Conservation (phyloP, 805 yeast species). For the Saccharomycopsis selenospora region DNA sequence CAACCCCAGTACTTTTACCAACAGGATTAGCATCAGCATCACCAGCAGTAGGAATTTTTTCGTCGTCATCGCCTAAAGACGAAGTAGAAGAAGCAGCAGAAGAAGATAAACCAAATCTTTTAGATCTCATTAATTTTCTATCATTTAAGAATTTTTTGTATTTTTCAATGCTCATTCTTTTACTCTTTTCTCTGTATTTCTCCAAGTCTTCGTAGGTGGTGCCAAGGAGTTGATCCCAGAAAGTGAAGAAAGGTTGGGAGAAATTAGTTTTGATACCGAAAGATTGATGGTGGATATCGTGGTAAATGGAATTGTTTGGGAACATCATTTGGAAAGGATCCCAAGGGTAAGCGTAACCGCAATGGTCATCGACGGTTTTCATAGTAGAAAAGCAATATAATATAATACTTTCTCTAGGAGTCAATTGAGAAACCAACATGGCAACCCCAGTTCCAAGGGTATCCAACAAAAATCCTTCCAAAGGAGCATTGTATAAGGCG, state of each 20-base stretch:
- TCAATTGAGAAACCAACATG: conserved; percentile 49
- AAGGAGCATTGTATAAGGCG: conserved; percentile 88
- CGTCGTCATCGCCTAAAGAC: too few species aligned
- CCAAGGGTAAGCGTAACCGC: conserved; percentile 91
- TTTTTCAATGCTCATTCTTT: conserved; percentile 57
- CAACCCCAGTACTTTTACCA: conserved; percentile 1
- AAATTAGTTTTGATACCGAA: conserved; percentile 92
- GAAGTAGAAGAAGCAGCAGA: too few species aligned
- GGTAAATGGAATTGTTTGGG: conserved; percentile 94
- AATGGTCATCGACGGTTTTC: conserved; percentile 97
- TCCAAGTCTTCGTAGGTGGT: conserved; percentile 68
- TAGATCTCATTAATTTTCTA: conserved; percentile 25
- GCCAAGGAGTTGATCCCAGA: conserved; percentile 75
- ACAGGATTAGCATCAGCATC: background rate
- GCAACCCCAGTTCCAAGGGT: conserved; percentile 90
- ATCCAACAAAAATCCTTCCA: conserved; percentile 89
- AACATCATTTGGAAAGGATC: conserved; percentile 86
- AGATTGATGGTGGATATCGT: conserved; percentile 94
- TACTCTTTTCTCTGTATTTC: conserved; percentile 57
- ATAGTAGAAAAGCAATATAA: conserved; percentile 83
- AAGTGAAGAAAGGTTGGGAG: conserved; percentile 91
- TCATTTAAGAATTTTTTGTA: conserved; percentile 50
- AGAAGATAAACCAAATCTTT: too few species aligned
- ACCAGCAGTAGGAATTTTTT: background rate
- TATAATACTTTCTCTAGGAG: conserved; percentile 69